Evolutionary conservation across 441 rosid species (phyloP).

Genomic region (Euphorbia celastroides): DNA sequence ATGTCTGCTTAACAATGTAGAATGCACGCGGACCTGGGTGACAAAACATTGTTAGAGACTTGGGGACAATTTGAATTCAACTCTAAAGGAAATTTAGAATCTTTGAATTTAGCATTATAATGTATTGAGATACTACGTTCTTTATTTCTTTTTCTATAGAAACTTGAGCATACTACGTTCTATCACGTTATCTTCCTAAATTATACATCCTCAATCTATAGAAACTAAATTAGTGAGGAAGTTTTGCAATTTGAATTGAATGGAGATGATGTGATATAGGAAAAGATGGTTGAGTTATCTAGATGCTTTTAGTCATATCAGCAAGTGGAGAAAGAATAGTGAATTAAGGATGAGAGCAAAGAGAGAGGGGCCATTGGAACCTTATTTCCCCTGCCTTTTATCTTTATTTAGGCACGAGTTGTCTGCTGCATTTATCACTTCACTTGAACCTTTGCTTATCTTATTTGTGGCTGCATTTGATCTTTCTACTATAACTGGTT

Average conservation of each 20-base stretch:
- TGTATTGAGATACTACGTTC: too few relatives aligned
- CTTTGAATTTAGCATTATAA: too few relatives aligned
- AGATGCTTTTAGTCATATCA: not conserved
- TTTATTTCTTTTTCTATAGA: too few relatives aligned
- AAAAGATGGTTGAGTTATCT: not conserved
- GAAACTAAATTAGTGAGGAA: not conserved
- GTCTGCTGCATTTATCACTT: not conserved
- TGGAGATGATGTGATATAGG: not conserved
- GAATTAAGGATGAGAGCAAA: not conserved
- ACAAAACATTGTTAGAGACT: too few relatives aligned
- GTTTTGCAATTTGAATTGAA: not conserved
- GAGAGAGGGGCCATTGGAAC: not conserved
- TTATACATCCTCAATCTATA: not conserved
- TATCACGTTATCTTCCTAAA: too few relatives aligned
- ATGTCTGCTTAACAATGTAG: too few relatives aligned
- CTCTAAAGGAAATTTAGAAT: too few relatives aligned
- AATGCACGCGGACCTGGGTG: too few relatives aligned
- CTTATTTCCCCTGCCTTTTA: constrained; percentile 2
- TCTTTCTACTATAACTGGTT: too few relatives aligned
- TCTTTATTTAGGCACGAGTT: constrained; percentile 3
- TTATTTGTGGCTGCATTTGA: not conserved
- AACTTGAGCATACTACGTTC: too few relatives aligned
- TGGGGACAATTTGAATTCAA: too few relatives aligned
- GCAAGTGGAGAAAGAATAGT: constrained; percentile 2
- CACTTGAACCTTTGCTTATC: not conserved